Evolutionary conservation across 1,284 basidiomycete species (phyloP).

Genomic region (Leccinum fuscescens): DNA sequence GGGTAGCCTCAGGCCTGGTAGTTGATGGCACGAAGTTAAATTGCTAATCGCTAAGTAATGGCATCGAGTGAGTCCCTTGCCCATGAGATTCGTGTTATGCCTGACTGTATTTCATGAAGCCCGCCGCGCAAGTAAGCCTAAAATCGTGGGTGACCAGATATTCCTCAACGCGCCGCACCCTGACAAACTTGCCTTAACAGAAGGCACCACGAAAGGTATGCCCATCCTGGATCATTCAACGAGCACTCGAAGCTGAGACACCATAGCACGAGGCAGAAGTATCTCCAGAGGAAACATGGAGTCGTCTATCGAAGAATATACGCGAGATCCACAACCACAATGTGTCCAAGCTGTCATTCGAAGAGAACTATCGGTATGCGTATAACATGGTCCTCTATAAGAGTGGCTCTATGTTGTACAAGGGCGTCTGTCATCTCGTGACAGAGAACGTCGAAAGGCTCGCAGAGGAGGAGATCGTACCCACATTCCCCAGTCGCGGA

Average conservation of each 20-base stretch:
- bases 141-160: slow-evolving; percentile 45
- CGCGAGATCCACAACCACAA: slow-evolving; percentile 95
- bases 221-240: not conserved
- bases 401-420: slow-evolving; percentile 86
- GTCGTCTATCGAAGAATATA: slow-evolving; percentile 78
- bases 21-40: slow-evolving; percentile 20
- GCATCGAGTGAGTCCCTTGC: slow-evolving; percentile 39
- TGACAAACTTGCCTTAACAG: slow-evolving; percentile 35
- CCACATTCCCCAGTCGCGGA: slow-evolving; percentile 69
- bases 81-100: not conserved
- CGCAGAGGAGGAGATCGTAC: slow-evolving; percentile 76
- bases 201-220: slow-evolving; percentile 56
- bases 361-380: slow-evolving; percentile 93
- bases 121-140: slow-evolving; percentile 44
- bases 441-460: slow-evolving; percentile 82
- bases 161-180: slow-evolving; percentile 14
- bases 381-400: slow-evolving; percentile 93
- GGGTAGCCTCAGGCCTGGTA: not conserved
- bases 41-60: slow-evolving; percentile 32
- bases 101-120: slow-evolving; percentile 26
- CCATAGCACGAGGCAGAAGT: slow-evolving; percentile 66
- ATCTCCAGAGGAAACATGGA: slow-evolving; percentile 73
- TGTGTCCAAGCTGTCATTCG: slow-evolving; percentile 90
- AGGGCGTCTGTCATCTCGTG: slow-evolving; percentile 80
- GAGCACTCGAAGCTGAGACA: slow-evolving; percentile 2